Evolutionary conservation across 306 rosid species (phyloP), one percentile per base, ranked within the genome.

Genomic region (Gastrolobium villosum): DNA sequence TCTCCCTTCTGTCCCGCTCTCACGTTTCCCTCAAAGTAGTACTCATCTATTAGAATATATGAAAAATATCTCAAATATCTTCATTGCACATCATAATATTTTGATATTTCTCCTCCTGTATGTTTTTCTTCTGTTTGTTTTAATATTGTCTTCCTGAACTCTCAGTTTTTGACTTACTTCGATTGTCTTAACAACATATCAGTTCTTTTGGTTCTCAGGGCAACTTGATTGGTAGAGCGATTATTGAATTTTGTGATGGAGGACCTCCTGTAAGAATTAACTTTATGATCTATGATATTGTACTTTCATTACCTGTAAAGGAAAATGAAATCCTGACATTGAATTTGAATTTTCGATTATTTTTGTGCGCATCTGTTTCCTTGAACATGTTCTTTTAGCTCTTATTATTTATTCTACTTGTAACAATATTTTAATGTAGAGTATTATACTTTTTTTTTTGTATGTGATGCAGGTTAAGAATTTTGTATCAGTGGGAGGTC

Each of bases 181-280:
- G 11, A 32, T 4, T 50, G 32, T 61, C 49, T 46, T 77, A 74
- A 66, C 46, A 45, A 6, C 52, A 60, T 77, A 26, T 59, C 57
- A 1, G 11, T 65, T 59, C 74, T 63, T 65, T 50, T 77, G 81
- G 46, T 81, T 71, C 57, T 68, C 84, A 94, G 98, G 97, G 98
- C 10, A 87, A 72, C 66, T 0, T 91, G 90, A 71, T 94, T 43
- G 96, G 92, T 36, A 87, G 98, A 83, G 98, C 96, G 61, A 74
- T 94, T 37, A 55, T 94, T 55, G 94, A 94, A 77, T 82, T 90
- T 46, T 94, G 98, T 64, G 97, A 91, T 9, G 94, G 91, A n/a
- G 90, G 82, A 82, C 97, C 98, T 67, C 94, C 92, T 43, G 97
- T 94, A 84, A 91, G 97, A 79, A 43, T 77, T 77, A 45, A 48